Evolutionary conservation across 768 basidiomycete genomes (phyloP).

Genomic region (Clitopilus passeckerianus): DNA sequence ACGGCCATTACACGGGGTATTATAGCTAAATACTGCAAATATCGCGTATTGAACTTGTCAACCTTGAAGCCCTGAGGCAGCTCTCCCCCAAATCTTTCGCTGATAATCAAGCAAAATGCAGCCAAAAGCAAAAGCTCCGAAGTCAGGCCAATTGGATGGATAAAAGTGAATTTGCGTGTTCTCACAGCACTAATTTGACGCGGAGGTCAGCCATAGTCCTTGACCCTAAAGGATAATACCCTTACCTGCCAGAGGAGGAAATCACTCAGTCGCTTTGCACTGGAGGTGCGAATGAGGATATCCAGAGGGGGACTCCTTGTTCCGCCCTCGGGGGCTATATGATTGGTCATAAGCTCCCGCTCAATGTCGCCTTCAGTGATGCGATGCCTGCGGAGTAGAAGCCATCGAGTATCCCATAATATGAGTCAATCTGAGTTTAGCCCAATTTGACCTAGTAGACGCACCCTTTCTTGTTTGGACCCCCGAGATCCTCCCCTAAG

Average conservation of each 20-base stretch:
- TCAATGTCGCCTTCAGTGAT: slow-evolving; percentile 65
- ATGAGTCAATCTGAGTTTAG: not conserved
- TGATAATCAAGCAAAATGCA: slow-evolving; percentile 87
- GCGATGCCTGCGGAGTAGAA: slow-evolving; percentile 9
- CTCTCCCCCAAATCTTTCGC: slow-evolving; percentile 65
- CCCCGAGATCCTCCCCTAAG: slow-evolving; percentile 21
- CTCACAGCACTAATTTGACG: slow-evolving; percentile 55
- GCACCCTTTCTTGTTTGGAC: not conserved
- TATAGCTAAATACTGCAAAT: too few relatives aligned
- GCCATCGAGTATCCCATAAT: too few relatives aligned
- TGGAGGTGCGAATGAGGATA: slow-evolving; percentile 86
- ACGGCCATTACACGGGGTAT: too few relatives aligned
- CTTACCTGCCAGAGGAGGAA: slow-evolving; percentile 95
- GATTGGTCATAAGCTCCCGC: slow-evolving; percentile 55
- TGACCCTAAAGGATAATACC: too few relatives aligned
- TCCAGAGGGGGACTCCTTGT: slow-evolving; percentile 69
- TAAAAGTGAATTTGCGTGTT: slow-evolving; percentile 83
- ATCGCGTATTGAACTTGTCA: too few relatives aligned
- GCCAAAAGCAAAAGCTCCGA: slow-evolving; percentile 76
- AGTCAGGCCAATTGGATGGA: slow-evolving; percentile 87
- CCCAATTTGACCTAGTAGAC: not conserved
- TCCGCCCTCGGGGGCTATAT: slow-evolving; percentile 21
- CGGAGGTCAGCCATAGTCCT: too few relatives aligned
- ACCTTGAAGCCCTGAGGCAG: too few relatives aligned
- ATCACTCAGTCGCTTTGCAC: slow-evolving; percentile 81